phyloP scores from a whole-genome alignment of 768 basidiomycete genomes.

The Leucogyrophana mollusca region DNA sequence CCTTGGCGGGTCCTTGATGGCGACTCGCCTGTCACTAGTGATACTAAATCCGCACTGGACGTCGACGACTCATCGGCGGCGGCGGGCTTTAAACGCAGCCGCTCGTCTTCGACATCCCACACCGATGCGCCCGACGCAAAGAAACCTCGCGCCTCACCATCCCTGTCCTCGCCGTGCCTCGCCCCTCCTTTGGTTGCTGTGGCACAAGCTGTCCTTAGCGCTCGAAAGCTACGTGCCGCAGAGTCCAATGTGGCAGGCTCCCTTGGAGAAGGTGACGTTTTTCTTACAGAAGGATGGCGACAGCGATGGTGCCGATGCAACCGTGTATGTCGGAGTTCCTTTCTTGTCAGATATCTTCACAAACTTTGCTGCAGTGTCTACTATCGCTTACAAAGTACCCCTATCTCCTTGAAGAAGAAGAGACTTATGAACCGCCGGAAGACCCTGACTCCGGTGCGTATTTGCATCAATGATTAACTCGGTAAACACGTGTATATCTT shows the following conservation, averaged over 20 bases:
- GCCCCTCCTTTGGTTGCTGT: constrained; percentile 50
- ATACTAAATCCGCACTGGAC: constrained; percentile 22
- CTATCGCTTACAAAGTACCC: constrained; percentile 50
- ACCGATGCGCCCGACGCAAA: constrained; percentile 41
- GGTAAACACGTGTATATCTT: neutral
- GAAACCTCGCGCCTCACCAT: constrained; percentile 40
- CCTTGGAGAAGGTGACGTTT: constrained; percentile 68
- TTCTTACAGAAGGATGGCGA: constrained; percentile 72
- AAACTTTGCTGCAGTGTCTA: constrained; percentile 47
- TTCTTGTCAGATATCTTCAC: constrained; percentile 2
- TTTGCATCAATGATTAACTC: neutral
- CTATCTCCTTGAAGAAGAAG: constrained; percentile 74
- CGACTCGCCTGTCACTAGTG: constrained; percentile 9
- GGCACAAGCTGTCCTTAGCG: constrained; percentile 43
- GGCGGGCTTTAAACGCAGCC: constrained; percentile 46
- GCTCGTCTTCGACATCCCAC: constrained; percentile 21
- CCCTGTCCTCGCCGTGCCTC: constrained; percentile 42
- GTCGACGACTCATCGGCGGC: constrained; percentile 23
- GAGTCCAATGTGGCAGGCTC: constrained; percentile 18
- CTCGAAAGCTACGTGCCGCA: constrained; percentile 5
- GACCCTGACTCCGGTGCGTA: constrained; percentile 76
- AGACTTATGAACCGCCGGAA: constrained; percentile 82
- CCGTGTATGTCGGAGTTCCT: constrained; percentile 38
- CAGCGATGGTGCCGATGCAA: constrained; percentile 78
- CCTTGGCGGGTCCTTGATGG: constrained; percentile 55